Percentiles rank a stretch among this genome's conserved stretches.
Evolutionary conservation across 352 stramenopile species (phyloP).

Genomic region (Phytophthora capsici): DNA sequence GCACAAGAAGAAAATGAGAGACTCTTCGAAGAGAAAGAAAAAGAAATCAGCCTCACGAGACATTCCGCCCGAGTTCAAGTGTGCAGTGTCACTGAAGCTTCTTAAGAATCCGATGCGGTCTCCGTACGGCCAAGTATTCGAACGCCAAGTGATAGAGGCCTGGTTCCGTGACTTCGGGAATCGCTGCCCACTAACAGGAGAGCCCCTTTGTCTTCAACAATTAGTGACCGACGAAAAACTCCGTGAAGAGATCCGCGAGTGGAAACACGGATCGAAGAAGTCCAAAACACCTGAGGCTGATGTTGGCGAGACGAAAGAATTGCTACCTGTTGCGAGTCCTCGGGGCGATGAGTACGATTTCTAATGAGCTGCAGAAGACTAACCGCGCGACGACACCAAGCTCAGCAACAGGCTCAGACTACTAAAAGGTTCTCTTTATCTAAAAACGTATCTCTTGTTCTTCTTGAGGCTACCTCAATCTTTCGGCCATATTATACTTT

Average conservation of each 20-base stretch:
- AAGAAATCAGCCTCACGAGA: constrained; percentile 45
- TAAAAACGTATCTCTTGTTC: too few relatives aligned
- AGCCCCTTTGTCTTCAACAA: constrained; percentile 66
- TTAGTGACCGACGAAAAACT: constrained; percentile 62
- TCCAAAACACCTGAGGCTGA: constrained; percentile 14
- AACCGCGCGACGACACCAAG: too few relatives aligned
- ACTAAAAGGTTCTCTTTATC: too few relatives aligned
- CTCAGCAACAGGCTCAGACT: too few relatives aligned
- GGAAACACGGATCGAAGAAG: constrained; percentile 61
- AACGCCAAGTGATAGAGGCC: constrained; percentile 76
- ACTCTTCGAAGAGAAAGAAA: constrained; percentile 43
- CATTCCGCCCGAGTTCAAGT: constrained; percentile 69
- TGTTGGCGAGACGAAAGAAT: constrained; percentile 2
- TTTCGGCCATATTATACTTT: too few relatives aligned
- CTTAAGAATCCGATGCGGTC: constrained; percentile 73
- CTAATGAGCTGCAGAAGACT: constrained; percentile 1
- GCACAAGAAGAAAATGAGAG: constrained; percentile 32
- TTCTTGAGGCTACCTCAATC: too few relatives aligned
- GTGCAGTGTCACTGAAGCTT: constrained; percentile 75
- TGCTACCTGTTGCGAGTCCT: constrained; percentile 15
- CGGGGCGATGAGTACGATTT: constrained; percentile 37
- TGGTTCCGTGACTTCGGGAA: constrained; percentile 89
- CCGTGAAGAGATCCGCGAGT: constrained; percentile 62
- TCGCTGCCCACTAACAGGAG: constrained; percentile 73
- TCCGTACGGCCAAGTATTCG: constrained; percentile 81